Percentiles rank a stretch among this genome's conserved stretches.
phyloP scores from a whole-genome alignment of 371 early-diverging fungal genomes.

The Funneliformis caledonium region DNA sequence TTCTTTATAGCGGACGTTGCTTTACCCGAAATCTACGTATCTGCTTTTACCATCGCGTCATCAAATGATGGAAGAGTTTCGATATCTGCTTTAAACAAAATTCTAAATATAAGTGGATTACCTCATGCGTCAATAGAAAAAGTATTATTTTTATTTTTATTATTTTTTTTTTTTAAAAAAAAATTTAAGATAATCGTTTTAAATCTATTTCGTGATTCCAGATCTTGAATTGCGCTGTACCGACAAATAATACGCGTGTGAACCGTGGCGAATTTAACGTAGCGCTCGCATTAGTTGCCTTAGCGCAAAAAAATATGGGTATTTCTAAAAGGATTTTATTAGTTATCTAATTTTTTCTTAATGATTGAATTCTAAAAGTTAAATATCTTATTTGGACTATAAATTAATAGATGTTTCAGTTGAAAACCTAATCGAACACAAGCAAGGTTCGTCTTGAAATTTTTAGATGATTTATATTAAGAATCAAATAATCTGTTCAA shows the following conservation, averaged over 20 bases:
- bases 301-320: constrained; percentile 82
- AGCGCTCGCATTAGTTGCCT: constrained; percentile 69
- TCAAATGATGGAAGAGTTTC: constrained; percentile 58
- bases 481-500: not conserved
- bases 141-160: constrained; percentile 49
- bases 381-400: not conserved
- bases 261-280: constrained; percentile 72
- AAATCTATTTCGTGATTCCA: constrained; percentile 37
- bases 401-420: constrained; percentile 46
- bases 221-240: constrained; percentile 54
- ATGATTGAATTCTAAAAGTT: not conserved
- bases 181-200: not conserved
- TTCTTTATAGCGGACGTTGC: constrained; percentile 21
- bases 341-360: not conserved
- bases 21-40: constrained; percentile 31
- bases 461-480: not conserved
- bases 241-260: constrained; percentile 58
- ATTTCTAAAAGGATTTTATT: constrained; percentile 38
- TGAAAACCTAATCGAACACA: constrained; percentile 57
- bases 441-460: constrained; percentile 48
- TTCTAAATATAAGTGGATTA: constrained; percentile 57
- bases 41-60: constrained; percentile 59
- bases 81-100: constrained; percentile 55
- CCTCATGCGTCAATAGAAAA: constrained; percentile 57
- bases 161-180: not conserved